Conservation (phyloP, 768 basidiomycete species). For the Fistulinella prunicolor region DNA sequence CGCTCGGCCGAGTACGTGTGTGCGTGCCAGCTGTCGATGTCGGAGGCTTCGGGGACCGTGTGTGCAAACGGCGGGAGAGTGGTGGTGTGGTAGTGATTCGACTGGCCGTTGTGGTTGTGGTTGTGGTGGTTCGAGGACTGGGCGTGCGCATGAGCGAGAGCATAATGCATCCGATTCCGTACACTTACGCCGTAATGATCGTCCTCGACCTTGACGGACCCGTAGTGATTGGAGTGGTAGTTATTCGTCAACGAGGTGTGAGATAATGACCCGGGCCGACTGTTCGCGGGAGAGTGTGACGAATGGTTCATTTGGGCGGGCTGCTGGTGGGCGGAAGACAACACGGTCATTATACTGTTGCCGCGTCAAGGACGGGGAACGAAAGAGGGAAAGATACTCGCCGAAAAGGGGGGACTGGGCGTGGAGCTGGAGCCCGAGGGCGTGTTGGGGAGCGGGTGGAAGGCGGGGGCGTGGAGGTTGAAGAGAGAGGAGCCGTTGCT, state of each 20-base stretch:
- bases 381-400: constrained; percentile 58
- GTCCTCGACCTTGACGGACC: constrained; percentile 65
- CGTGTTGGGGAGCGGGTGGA: constrained; percentile 63
- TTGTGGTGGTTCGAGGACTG: constrained; percentile 32
- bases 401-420: constrained; percentile 83
- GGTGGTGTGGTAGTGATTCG: constrained; percentile 39
- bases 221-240: constrained; percentile 48
- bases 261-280: constrained; percentile 42
- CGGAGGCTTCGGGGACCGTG: constrained; percentile 35
- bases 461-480: constrained; percentile 53
- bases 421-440: constrained; percentile 71
- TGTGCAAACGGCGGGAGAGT: constrained; percentile 49
- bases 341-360: constrained; percentile 54
- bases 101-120: constrained; percentile 34
- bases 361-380: constrained; percentile 28
- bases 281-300: constrained; percentile 48
- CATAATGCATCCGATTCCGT: constrained; percentile 5
- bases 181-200: constrained; percentile 53
- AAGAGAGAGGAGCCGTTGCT: constrained; percentile 43
- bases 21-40: constrained; percentile 59
- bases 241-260: constrained; percentile 40
- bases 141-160: background rate
- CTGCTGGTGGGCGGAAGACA: constrained; percentile 50
- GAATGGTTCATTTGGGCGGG: constrained; percentile 65
- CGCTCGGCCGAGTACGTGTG: constrained; percentile 59